Evolutionary conservation across 2,329 filamentous ascomycete species (phyloP).

Genomic region (Cladosporium sp.): DNA sequence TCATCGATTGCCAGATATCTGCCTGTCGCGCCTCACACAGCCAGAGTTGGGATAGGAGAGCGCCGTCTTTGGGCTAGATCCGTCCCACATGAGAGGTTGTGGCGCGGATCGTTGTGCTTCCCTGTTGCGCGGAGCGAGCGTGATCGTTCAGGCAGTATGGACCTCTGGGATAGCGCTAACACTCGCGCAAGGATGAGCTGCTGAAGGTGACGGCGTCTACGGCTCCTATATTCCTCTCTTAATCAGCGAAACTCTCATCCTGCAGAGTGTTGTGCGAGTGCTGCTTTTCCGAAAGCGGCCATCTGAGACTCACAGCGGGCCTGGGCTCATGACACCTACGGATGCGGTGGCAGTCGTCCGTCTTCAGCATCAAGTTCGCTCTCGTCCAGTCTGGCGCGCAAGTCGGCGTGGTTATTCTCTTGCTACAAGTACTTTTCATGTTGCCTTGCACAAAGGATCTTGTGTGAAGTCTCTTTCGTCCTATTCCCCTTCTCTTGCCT

Average conservation of each 20-base stretch:
- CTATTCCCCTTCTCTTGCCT: conserved; percentile 28
- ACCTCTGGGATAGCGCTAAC: conserved; percentile 21
- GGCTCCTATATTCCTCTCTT: conserved; percentile 20
- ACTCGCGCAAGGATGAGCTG: conserved; percentile 21
- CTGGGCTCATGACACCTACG: conserved; percentile 29
- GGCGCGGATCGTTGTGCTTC: conserved; percentile 29
- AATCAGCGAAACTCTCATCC: conserved; percentile 17
- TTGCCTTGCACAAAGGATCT: conserved; percentile 32
- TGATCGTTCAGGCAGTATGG: conserved; percentile 28
- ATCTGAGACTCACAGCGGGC: conserved; percentile 25
- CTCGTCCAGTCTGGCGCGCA: conserved; percentile 11
- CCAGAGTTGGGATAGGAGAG: conserved; percentile 1
- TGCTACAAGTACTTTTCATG: conserved; percentile 30
- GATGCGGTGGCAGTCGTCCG: conserved; percentile 30
- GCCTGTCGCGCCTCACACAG: conserved; percentile 1
- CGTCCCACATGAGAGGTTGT: conserved; percentile 29
- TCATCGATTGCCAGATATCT: conserved; percentile 1
- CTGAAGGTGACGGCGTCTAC: conserved; percentile 16
- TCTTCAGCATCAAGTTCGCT: conserved; percentile 23
- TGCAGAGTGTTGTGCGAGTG: conserved; percentile 19
- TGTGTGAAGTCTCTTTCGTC: conserved; percentile 27
- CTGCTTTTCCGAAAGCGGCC: conserved; percentile 31
- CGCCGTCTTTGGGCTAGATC: conserved; percentile 12
- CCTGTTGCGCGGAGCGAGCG: conserved; percentile 21
- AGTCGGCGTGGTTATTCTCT: conserved; percentile 3